A percentile compares a stretch with the other conserved stretches of the same genome.
phyloP scores from a whole-genome alignment of 495 filamentous ascomycete genomes.

The Penicillium malachiteum region DNA sequence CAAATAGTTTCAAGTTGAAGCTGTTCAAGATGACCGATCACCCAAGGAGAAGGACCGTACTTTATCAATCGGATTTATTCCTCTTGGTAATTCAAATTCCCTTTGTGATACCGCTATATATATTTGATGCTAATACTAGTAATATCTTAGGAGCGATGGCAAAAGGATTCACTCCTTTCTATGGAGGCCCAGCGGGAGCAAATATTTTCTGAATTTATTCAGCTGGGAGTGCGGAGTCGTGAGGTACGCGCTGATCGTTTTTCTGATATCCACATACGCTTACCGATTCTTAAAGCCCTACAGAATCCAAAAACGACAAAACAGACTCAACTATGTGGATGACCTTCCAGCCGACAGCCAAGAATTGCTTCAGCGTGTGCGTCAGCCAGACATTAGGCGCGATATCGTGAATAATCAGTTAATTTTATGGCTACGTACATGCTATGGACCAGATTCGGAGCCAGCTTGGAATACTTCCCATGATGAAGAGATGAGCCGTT shows the following conservation, averaged over 20 bases:
- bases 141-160: slow-evolving; percentile 6
- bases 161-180: slow-evolving; percentile 6
- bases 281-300: not conserved
- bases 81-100: slow-evolving; percentile 10
- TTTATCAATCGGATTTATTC: slow-evolving; percentile 6
- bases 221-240: slow-evolving; percentile 9
- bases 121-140: not conserved
- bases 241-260: not conserved
- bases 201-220: slow-evolving; percentile 6
- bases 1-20: not conserved
- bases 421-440: slow-evolving; percentile 7
- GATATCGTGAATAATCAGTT: not conserved
- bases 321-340: not conserved
- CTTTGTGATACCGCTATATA: not conserved
- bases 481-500: not conserved
- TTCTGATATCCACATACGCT: not conserved
- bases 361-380: slow-evolving; percentile 5
- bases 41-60: not conserved
- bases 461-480: not conserved
- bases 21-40: not conserved
- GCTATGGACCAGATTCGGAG: slow-evolving; percentile 6
- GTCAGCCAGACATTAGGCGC: not conserved
- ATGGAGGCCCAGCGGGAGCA: slow-evolving; percentile 8
- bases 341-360: slow-evolving; percentile 1
- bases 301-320: not conserved